phyloP scores from a whole-genome alignment of 169 alveolate genomes.

The Babesia ovata region DNA sequence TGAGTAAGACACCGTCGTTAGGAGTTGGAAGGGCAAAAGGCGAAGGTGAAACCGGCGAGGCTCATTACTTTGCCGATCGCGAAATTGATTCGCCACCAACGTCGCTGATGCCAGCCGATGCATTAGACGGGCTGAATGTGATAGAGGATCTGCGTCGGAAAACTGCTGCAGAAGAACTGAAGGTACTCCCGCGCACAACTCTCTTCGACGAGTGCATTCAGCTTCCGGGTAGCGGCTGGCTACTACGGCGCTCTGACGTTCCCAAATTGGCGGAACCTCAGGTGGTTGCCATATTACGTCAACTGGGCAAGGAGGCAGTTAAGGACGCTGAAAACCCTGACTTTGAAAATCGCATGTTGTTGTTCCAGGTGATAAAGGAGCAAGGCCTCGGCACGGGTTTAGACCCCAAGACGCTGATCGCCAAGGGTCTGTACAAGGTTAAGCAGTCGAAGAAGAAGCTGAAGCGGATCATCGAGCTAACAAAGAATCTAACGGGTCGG shows the following conservation, averaged over 20 bases:
- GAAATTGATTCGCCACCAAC: neutral
- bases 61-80: too few species aligned
- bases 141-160: constrained; percentile 25
- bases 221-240: constrained; percentile 44
- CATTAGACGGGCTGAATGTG: neutral
- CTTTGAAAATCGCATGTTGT: constrained; percentile 28
- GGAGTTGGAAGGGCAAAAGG: too few species aligned
- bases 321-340: constrained; percentile 13
- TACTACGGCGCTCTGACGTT: constrained; percentile 56
- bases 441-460: constrained; percentile 48
- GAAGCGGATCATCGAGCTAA: constrained; percentile 58
- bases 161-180: constrained; percentile 14
- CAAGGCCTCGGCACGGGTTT: constrained; percentile 58
- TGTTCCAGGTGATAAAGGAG: constrained; percentile 43
- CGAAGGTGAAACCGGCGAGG: too few species aligned
- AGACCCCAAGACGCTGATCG: constrained; percentile 52
- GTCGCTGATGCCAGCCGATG: neutral
- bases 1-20: too few species aligned
- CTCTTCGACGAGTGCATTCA: constrained; percentile 55
- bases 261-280: constrained; percentile 39
- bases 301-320: constrained; percentile 22
- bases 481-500: constrained; percentile 56
- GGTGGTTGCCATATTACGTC: constrained; percentile 28
- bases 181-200: constrained; percentile 42
- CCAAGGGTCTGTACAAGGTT: constrained; percentile 62